Conservation (phyloP, 1,284 basidiomycete species). For the Filobasidium uniguttulatum region DNA sequence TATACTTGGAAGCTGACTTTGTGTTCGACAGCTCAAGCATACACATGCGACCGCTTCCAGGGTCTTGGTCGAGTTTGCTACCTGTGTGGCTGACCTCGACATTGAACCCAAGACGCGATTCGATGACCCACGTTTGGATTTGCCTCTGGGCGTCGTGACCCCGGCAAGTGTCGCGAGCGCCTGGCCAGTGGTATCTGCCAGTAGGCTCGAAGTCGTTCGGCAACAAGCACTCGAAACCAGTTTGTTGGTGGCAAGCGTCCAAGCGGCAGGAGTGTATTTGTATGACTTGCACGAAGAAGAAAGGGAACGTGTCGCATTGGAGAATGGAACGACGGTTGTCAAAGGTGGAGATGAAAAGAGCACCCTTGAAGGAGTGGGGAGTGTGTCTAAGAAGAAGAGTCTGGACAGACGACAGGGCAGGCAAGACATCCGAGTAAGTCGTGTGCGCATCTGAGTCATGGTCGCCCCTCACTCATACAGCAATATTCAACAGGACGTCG, state of each 20-base stretch:
- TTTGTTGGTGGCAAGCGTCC: background rate
- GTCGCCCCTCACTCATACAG: background rate
- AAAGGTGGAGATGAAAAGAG: no score
- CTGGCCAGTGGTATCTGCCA: background rate
- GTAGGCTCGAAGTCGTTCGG: background rate
- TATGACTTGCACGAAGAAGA: background rate
- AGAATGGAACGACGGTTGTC: background rate
- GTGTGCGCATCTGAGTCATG: background rate
- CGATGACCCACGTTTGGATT: background rate
- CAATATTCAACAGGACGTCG: background rate
- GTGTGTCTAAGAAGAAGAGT: background rate
- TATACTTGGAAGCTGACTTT: no score
- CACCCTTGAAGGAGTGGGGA: no score
- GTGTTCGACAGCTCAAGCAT: no score
- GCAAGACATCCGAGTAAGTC: background rate
- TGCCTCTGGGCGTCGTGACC: background rate
- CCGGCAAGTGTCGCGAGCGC: no score
- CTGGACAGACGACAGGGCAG: background rate
- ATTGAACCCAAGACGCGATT: background rate
- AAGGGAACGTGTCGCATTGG: background rate
- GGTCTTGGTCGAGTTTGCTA: background rate
- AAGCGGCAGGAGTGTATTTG: background rate
- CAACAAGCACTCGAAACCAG: slow-evolving; percentile 1
- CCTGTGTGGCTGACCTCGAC: background rate
- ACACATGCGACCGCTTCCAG: background rate